Percentiles rank a stretch among this genome's conserved stretches.
Evolutionary conservation across 768 basidiomycete species (phyloP).

Genomic region (Phylloporus rhodoxanthus): DNA sequence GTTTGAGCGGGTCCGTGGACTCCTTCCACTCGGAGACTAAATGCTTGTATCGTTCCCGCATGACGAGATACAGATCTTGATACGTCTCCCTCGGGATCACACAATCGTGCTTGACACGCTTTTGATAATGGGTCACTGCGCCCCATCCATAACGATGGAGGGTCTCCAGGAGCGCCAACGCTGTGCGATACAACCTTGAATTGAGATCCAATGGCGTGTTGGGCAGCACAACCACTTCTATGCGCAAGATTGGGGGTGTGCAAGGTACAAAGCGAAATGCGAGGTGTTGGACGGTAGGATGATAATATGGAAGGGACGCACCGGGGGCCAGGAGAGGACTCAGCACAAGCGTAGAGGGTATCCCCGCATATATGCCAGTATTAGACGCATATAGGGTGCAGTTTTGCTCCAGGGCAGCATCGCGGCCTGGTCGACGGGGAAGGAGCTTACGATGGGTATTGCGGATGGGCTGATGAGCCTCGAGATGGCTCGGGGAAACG

Average conservation of each 20-base stretch:
- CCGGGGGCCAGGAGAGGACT: slow-evolving; percentile 50
- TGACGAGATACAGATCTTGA: slow-evolving; percentile 84
- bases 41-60: slow-evolving; percentile 81
- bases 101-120: slow-evolving; percentile 79
- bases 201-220: slow-evolving; percentile 42
- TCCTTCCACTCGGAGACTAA: slow-evolving; percentile 73
- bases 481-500: slow-evolving; percentile 17
- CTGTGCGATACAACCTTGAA: slow-evolving; percentile 74
- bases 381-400: slow-evolving; percentile 61
- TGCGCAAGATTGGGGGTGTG: slow-evolving; percentile 19
- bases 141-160: slow-evolving; percentile 90
- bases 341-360: slow-evolving; percentile 43
- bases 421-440: slow-evolving; percentile 73
- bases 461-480: slow-evolving; percentile 38
- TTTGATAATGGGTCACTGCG: slow-evolving; percentile 72
- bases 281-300: slow-evolving; percentile 74
- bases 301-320: slow-evolving; percentile 74
- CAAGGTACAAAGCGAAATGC: slow-evolving; percentile 67
- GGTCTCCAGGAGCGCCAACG: slow-evolving; percentile 72
- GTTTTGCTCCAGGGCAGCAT: slow-evolving; percentile 66
- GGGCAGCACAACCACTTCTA: slow-evolving; percentile 35
- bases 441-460: slow-evolving; percentile 65
- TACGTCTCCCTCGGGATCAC: slow-evolving; percentile 71
- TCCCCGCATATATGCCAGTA: slow-evolving; percentile 16
- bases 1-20: slow-evolving; percentile 80